Evolutionary conservation across 1,284 basidiomycete genomes (phyloP).

Genomic region (Cryptococcus sp.): DNA sequence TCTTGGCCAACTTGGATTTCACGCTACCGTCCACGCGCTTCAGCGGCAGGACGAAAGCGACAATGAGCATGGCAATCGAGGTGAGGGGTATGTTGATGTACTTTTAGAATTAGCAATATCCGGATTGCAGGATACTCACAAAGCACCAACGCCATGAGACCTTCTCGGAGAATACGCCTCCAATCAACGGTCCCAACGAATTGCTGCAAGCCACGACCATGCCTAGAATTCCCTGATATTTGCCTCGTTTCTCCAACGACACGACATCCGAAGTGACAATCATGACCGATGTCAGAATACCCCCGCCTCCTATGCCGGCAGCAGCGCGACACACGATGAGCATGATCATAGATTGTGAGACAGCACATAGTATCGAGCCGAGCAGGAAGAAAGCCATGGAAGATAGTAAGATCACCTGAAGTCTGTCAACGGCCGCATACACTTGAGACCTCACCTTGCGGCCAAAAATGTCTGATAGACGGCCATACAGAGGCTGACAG

Average conservation of each 20-base stretch:
- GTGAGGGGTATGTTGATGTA: constrained; percentile 62
- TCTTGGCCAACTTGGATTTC: constrained; percentile 60
- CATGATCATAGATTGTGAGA: constrained; percentile 63
- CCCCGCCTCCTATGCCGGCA: constrained; percentile 35
- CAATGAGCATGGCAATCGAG: constrained; percentile 58
- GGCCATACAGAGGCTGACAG: constrained; percentile 65
- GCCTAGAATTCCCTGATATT: constrained; percentile 49
- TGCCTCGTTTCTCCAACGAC: constrained; percentile 47
- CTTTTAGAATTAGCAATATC: constrained; percentile 1
- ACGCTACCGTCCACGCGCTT: constrained; percentile 65
- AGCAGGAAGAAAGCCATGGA: constrained; percentile 64
- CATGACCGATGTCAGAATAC: constrained; percentile 36
- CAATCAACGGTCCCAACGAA: constrained; percentile 39
- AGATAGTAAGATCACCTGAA: constrained; percentile 10
- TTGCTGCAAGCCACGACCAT: constrained; percentile 36
- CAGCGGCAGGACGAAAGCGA: constrained; percentile 65
- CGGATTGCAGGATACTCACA: constrained; percentile 11
- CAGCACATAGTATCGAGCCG: constrained; percentile 56
- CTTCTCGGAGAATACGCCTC: constrained; percentile 42
- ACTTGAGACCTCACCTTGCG: constrained; percentile 64
- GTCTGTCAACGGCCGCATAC: constrained; percentile 15
- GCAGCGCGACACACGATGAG: constrained; percentile 65
- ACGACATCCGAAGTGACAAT: constrained; percentile 41
- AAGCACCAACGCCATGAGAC: constrained; percentile 40
- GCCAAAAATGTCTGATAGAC: constrained; percentile 73